phyloP scores from a whole-genome alignment of 2,329 filamentous ascomycete genomes.

The Thelonectria discophora region DNA sequence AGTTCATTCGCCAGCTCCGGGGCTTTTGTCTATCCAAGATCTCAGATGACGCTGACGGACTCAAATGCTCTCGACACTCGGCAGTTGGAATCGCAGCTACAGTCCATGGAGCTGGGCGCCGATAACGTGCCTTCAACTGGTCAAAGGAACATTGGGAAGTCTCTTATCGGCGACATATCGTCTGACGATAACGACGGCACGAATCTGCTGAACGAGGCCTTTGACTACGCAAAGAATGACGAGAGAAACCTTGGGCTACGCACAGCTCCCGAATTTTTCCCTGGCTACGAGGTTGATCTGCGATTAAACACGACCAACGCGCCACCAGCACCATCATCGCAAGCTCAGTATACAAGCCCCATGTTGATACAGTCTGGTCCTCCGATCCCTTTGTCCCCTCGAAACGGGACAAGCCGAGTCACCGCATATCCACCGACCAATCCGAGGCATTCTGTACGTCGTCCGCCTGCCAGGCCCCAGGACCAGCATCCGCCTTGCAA shows the following conservation, averaged over 20 bases:
- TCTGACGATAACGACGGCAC: constrained; percentile 75
- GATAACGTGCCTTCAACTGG: constrained; percentile 63
- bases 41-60: neutral
- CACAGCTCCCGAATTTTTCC: constrained; percentile 76
- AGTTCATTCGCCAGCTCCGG: neutral
- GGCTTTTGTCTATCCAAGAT: neutral
- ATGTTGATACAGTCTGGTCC: constrained; percentile 48
- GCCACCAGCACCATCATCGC: constrained; percentile 59
- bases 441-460: constrained; percentile 66
- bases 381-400: constrained; percentile 60
- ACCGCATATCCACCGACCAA: constrained; percentile 49
- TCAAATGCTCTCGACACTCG: constrained; percentile 66
- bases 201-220: constrained; percentile 74
- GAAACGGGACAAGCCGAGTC: constrained; percentile 50
- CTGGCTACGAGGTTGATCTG: constrained; percentile 75
- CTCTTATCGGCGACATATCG: constrained; percentile 70
- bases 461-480: constrained; percentile 86
- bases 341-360: constrained; percentile 57
- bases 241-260: constrained; percentile 64
- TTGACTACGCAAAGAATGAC: constrained; percentile 74
- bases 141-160: constrained; percentile 70
- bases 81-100: no score
- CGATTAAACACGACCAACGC: constrained; percentile 73
- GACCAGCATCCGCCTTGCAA: constrained; percentile 98
- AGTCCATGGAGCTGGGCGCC: no score